Base-by-base conservation (phyloP, 805 yeast genomes). In the Metschnikowia cubensis region DNA sequence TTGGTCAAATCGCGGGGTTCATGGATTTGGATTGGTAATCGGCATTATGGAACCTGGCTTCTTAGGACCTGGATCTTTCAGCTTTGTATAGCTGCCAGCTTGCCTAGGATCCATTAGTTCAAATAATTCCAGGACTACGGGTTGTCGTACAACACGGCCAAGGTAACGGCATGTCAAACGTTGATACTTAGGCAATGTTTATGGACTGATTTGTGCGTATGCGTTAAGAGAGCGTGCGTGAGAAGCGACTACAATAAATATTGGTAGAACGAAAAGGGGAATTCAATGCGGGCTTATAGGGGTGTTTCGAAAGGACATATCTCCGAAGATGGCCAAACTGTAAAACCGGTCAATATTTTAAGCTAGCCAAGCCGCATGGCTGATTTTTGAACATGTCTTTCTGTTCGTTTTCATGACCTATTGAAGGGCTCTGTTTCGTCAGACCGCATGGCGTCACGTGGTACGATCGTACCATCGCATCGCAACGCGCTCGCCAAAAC, bases 361-460 rank as follows among this genome's bases (percentile, higher is more conserved):
- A 25, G 29, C 29, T 25, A 11, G 29, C 29, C 10, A 25, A 25
- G 29, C 13, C 29, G 11, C 40, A n/a, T 34, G 35, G 35, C 4
- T 34, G n/a, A 34, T 25, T 8, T 25, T 25, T 10, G 29, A 11
- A 1, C 29, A 25, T 25, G 29, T 25, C 29, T 8, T 25, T 22
- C 8, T 10, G 29, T 25, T 25, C 29, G 11, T 25, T 25, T 25
- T 11, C 29, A 29, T 32, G 39, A 40, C 46, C n/a, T 42, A 48
- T 49, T 39, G 45, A 33, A 17, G 37, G 32, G 18, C 42, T 38
- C 33, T 44, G 48, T 33, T 49, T 49, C 42, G 51, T 45, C 35
- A 33, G 31, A 17, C 18, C 42, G 32, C 33, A n/a, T 32, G 15
- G 25, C 18, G 35, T 37, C 47, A 37, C 47, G 47, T 48, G 50